Percentiles rank a stretch among this genome's conserved stretches.
phyloP scores from a whole-genome alignment of 768 basidiomycete species.

The Collybia nuda region DNA sequence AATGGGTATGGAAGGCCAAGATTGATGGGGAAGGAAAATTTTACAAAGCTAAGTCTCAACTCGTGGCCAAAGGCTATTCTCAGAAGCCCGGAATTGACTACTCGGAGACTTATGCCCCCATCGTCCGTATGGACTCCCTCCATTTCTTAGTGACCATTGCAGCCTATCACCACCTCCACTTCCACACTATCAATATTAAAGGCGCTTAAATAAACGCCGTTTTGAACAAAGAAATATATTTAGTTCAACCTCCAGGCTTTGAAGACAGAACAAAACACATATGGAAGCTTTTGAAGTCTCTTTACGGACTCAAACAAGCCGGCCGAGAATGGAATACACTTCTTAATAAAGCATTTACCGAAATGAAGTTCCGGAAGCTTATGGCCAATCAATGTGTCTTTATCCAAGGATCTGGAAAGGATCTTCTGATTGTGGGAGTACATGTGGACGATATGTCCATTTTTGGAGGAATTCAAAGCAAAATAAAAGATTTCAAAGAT shows the following conservation, averaged over 20 bases:
- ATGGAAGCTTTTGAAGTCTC: conserved; percentile 18
- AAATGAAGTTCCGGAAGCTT: conserved; percentile 15
- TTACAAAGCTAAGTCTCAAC: neutral
- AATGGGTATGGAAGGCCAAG: neutral
- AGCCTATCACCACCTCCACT: conserved; percentile 27
- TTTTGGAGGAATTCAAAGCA: too few species aligned
- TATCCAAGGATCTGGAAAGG: conserved; percentile 9
- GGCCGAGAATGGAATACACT: conserved; percentile 25
- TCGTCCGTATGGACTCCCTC: conserved; percentile 28
- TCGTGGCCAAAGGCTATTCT: neutral
- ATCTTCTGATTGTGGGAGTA: conserved; percentile 16
- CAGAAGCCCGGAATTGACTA: neutral
- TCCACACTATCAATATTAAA: conserved; percentile 36
- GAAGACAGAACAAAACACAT: conserved; percentile 21
- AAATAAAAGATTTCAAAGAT: too few species aligned
- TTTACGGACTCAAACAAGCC: conserved; percentile 40
- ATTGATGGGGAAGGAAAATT: neutral
- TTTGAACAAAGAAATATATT: conserved; percentile 33
- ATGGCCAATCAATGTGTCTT: conserved; percentile 19
- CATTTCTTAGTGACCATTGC: conserved; percentile 31
- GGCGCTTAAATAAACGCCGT: conserved; percentile 24
- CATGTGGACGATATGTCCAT: conserved; percentile 35
- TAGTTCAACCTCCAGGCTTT: conserved; percentile 34
- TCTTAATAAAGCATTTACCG: conserved; percentile 13
- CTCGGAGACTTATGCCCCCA: conserved; percentile 27